Percentiles rank a stretch among this genome's conserved stretches.
Evolutionary conservation across 1,284 basidiomycete species (phyloP).

Genomic region (Irpex sp.): DNA sequence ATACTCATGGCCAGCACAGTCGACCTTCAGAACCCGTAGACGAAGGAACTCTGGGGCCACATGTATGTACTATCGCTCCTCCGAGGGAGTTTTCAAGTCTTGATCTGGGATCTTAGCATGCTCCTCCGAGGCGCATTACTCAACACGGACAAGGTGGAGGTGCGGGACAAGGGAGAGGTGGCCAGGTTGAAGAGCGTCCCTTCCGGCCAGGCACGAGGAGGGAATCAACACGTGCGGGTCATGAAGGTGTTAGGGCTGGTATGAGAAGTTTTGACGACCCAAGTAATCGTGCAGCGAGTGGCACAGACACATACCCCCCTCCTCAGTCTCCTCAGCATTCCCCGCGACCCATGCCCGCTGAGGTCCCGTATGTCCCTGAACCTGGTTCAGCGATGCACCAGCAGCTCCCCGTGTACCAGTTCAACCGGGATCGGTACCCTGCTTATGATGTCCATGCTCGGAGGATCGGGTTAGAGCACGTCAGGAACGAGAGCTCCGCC

Average conservation of each 20-base stretch:
- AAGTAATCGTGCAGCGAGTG: not conserved
- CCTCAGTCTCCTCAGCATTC: not conserved
- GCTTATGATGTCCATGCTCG: constrained; percentile 7
- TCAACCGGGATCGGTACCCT: constrained; percentile 4
- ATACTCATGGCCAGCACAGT: not conserved
- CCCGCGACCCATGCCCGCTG: not conserved
- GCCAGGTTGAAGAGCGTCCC: not conserved
- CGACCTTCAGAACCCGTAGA: not conserved
- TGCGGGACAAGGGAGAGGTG: not conserved
- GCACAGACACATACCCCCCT: not conserved
- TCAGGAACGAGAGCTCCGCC: not conserved
- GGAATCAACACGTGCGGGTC: not conserved
- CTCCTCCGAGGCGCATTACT: not conserved
- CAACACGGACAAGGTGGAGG: not conserved
- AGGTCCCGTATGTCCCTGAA: not conserved
- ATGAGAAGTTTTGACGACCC: not conserved
- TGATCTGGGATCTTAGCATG: not conserved
- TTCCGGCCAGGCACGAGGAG: not conserved
- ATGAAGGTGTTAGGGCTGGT: not conserved
- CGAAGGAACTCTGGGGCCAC: not conserved
- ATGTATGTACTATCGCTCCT: not conserved
- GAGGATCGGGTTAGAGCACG: constrained; percentile 8
- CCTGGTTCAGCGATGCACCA: not conserved
- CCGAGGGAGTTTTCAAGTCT: not conserved
- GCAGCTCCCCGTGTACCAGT: not conserved